Evolutionary conservation across 148 eudicot genomes (phyloP), one percentile per base, ranked within the genome.

Genomic region (Limonium bicolor): DNA sequence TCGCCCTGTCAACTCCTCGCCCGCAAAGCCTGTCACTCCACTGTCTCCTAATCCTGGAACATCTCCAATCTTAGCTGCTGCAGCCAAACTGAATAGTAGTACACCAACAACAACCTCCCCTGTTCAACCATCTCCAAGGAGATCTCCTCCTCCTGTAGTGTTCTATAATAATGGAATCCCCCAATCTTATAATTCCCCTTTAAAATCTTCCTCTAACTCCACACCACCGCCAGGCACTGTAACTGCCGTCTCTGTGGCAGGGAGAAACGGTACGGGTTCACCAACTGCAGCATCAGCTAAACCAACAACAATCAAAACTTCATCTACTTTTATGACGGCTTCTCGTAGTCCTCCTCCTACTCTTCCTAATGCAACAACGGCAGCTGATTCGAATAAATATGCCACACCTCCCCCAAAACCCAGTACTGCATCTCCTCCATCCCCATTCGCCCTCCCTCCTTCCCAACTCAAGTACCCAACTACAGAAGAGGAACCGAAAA

Each of bases 391-490:
- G 23, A 51, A 68, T 18, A n/a, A n/a, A n/a, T n/a, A n/a, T n/a
- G 56, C 60, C 24, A 68, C 82, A 20, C 66, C 73, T 2, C 39
- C 21, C 15, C 36, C 28, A 19, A 36, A 54, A 49, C 54, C 54
- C n/a, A n/a, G n/a, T 6, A 16, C 30, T 17, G 26, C 53, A 28
- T 47, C 18, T 47, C 76, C 70, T 21, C 86, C 86, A n/a, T 78
- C 86, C 43, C 76, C 77, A 16, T 43, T 74, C 15, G 43, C 48
- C 29, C 72, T 82, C 2, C 86, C 86, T 6, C 77, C 86, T 11
- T 53, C 86, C 8, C 74, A 66, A 35, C 13, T 68, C 7, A 66
- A 37, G 51, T 17, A 35, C 8, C 23, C 61, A n/a, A 77, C 72
- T 2, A 27, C 52, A 0, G 59, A 62, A 56, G 20, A 51, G 7